Evolutionary conservation across 2,329 filamentous ascomycete genomes (phyloP).

Genomic region (Nigrospora oryzae): DNA sequence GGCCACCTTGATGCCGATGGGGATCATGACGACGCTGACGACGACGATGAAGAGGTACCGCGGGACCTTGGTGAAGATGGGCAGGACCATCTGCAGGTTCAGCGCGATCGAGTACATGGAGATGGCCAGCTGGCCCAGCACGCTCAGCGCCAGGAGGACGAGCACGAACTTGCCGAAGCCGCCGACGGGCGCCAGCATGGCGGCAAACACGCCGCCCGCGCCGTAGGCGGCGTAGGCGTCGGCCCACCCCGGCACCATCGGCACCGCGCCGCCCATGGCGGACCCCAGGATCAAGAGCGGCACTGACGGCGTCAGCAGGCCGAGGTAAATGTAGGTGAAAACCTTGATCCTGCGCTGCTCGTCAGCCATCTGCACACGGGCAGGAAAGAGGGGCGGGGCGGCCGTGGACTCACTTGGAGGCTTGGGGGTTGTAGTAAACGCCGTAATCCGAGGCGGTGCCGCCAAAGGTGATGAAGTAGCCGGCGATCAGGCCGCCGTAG

Average conservation of each 20-base stretch:
- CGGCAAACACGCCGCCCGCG: conserved; percentile 13
- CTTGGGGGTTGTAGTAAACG: conserved; percentile 42
- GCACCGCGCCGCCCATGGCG: conserved; percentile 14
- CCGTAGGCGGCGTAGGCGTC: conserved; percentile 12
- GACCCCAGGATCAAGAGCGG: conserved; percentile 34
- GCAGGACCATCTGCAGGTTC: conserved; percentile 30
- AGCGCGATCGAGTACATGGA: conserved; percentile 29
- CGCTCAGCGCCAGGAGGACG: conserved; percentile 25
- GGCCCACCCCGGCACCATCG: conserved; percentile 10
- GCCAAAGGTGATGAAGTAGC: conserved; percentile 46
- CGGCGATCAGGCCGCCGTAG: conserved; percentile 38
- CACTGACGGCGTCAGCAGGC: conserved; percentile 39
- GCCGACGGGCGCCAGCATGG: conserved; percentile 17
- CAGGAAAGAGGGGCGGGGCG: no score
- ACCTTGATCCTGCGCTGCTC: conserved; percentile 21
- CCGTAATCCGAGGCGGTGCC: conserved; percentile 48
- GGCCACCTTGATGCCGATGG: conserved; percentile 29
- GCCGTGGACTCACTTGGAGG: conserved; percentile 23
- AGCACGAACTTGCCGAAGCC: conserved; percentile 26
- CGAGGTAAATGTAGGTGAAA: conserved; percentile 41
- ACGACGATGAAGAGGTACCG: conserved; percentile 30
- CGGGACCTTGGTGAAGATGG: conserved; percentile 27
- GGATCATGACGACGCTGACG: conserved; percentile 30
- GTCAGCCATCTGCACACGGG: no score
- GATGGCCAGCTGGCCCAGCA: conserved; percentile 27